phyloP scores from a whole-genome alignment of 2,329 filamentous ascomycete genomes.

The Penicillium sp. region DNA sequence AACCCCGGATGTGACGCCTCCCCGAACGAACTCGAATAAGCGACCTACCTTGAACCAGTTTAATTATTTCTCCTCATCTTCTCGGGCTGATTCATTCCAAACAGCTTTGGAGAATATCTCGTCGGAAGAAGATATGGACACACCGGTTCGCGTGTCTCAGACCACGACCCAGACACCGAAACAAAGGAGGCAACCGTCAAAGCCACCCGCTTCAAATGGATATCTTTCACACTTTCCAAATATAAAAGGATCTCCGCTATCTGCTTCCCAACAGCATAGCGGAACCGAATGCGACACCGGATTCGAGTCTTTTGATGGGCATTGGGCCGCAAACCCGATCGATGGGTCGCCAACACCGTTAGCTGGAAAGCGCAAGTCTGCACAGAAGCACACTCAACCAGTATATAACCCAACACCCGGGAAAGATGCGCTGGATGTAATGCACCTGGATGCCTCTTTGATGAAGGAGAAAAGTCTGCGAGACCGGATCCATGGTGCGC shows the following conservation, averaged over 20 bases:
- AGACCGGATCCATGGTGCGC: conserved; percentile 26
- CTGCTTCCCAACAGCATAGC: conserved; percentile 10
- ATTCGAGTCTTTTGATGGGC: conserved; percentile 52
- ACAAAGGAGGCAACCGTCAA: conserved; percentile 13
- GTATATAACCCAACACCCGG: neutral
- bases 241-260: conserved; percentile 8
- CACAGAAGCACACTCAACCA: conserved; percentile 1
- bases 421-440: conserved; percentile 10
- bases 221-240: conserved; percentile 27
- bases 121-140: conserved; percentile 51
- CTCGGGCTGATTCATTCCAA: conserved; percentile 61
- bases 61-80: conserved; percentile 48
- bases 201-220: conserved; percentile 29
- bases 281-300: conserved; percentile 32
- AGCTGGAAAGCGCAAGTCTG: conserved; percentile 8
- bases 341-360: conserved; percentile 15
- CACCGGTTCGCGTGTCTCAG: conserved; percentile 19
- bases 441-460: conserved; percentile 17
- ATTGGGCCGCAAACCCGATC: conserved; percentile 38
- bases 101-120: conserved; percentile 60
- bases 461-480: conserved; percentile 27
- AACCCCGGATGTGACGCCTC: conserved; percentile 68
- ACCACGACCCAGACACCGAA: conserved; percentile 16
- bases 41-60: conserved; percentile 42
- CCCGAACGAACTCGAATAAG: conserved; percentile 38